A percentile compares a stretch with the other conserved stretches of the same genome.
Evolutionary conservation across 345 rosid species (phyloP).

Genomic region (Streptanthus diversifolius): DNA sequence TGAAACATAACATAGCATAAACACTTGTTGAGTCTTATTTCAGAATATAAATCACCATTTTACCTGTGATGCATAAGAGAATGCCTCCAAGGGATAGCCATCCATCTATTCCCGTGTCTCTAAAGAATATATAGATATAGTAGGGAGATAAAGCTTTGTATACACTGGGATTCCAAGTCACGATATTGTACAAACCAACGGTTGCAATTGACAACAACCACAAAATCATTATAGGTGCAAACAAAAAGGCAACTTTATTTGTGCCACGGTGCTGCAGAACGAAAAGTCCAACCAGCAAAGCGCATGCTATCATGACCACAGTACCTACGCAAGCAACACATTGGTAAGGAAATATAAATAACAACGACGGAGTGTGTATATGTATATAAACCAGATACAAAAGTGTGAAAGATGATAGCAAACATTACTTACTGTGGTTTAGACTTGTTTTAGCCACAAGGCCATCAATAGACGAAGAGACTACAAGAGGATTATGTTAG

Average conservation of each 20-base stretch:
- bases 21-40: background rate
- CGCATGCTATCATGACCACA: slow-evolving; percentile 60
- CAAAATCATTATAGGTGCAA: slow-evolving; percentile 71
- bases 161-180: slow-evolving; percentile 78
- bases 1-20: slow-evolving; percentile 4
- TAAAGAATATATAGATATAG: slow-evolving; percentile 64
- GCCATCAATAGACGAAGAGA: slow-evolving; percentile 80
- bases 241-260: slow-evolving; percentile 61
- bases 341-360: background rate
- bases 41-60: slow-evolving; percentile 2
- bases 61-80: slow-evolving; percentile 82
- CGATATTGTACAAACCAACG: slow-evolving; percentile 65
- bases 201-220: slow-evolving; percentile 72
- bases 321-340: slow-evolving; percentile 49
- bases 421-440: slow-evolving; percentile 52
- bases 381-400: background rate
- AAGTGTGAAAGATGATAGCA: background rate
- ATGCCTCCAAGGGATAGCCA: slow-evolving; percentile 85
- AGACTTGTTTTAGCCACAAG: slow-evolving; percentile 46
- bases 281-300: slow-evolving; percentile 75
- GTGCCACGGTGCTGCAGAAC: slow-evolving; percentile 89
- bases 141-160: slow-evolving; percentile 77
- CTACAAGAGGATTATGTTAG: slow-evolving; percentile 45
- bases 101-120: slow-evolving; percentile 70
- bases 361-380: background rate